Conservation (phyloP, 2,329 filamentous ascomycete species). For the Beauveria pseudobassiana region DNA sequence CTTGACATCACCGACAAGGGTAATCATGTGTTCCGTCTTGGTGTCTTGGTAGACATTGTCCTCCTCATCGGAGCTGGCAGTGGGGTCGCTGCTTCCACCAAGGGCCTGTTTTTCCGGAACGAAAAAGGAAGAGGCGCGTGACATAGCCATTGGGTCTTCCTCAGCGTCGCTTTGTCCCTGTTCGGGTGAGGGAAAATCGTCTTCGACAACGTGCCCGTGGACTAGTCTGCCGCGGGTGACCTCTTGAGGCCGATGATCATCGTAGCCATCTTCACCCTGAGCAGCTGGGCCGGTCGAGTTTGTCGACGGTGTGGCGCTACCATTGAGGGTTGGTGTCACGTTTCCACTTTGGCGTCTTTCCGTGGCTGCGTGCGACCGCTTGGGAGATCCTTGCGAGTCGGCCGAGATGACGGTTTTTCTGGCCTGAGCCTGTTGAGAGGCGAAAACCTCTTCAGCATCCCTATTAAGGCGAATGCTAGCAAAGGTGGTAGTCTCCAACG, state of each 20-base stretch:
- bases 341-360: neutral
- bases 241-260: constrained; percentile 75
- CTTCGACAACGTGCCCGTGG: constrained; percentile 91
- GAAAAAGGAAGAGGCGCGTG: constrained; percentile 73
- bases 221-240: constrained; percentile 87
- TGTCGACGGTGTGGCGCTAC: constrained; percentile 3
- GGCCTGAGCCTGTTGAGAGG: constrained; percentile 14
- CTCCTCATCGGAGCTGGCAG: constrained; percentile 81
- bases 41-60: constrained; percentile 80
- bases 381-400: constrained; percentile 11
- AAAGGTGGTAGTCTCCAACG: constrained; percentile 27
- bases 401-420: neutral
- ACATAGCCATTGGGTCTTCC: constrained; percentile 77
- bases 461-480: constrained; percentile 16
- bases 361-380: constrained; percentile 1
- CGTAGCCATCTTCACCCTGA: constrained; percentile 48
- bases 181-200: constrained; percentile 77
- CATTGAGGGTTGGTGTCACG: neutral
- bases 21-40: constrained; percentile 88
- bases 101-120: constrained; percentile 60
- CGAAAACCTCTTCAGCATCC: constrained; percentile 18
- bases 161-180: constrained; percentile 60
- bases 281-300: constrained; percentile 20
- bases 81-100: constrained; percentile 77
- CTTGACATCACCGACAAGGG: constrained; percentile 90